Evolutionary conservation across 2,329 filamentous ascomycete species (phyloP), one percentile per base, ranked within the genome.

Genomic region (Paecilomyces dactylethromorphus): DNA sequence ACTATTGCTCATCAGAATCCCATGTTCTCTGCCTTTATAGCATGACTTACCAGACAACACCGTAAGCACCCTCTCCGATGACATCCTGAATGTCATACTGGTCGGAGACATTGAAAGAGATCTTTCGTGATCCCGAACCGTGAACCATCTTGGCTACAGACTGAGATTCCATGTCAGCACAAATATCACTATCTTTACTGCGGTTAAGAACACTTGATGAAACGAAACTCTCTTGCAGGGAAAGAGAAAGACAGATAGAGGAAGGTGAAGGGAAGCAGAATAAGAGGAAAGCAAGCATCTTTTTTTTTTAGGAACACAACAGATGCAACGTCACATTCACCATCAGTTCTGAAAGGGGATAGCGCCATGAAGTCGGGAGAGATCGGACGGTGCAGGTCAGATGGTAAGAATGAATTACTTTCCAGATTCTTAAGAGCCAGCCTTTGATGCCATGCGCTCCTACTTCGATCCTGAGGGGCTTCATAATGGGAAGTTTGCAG

Each of bases 81-180:
- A 99, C 94, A 87, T 99, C 94, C 76, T 97, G 93, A 66, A 99
- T 99, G 73, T 99, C 94, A 75, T 99, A 99, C 77, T 99, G 94
- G 78, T 99, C 94, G 71, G 92, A 97, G 63, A 99, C 94, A 73
- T 99, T 99, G 87, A 99, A 99, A 58, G 92, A 97, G 76, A 99
- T 99, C 85, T 97, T 99, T 74, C 94, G 80, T 62, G 85, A 87
- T 65, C 83, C 82, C 72, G 85, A 68, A 76, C 74, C 61, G 76
- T 79, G 74, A 61, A 74, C 75, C 77, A 79, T 79, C 18, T 55
- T 62, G 62, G 3, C 54, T 56, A 35, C 53, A 18, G 10, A n/a
- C 39, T 45, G n/a, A 8, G n/a, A 18, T 45, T 18, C 6, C 7
- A 29, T 45, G 39, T 45, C 39, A 45, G 39, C 39, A 18, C 39